Base-by-base conservation (phyloP, 2,329 filamentous ascomycete genomes). In the Trichophyton benhamiae region DNA sequence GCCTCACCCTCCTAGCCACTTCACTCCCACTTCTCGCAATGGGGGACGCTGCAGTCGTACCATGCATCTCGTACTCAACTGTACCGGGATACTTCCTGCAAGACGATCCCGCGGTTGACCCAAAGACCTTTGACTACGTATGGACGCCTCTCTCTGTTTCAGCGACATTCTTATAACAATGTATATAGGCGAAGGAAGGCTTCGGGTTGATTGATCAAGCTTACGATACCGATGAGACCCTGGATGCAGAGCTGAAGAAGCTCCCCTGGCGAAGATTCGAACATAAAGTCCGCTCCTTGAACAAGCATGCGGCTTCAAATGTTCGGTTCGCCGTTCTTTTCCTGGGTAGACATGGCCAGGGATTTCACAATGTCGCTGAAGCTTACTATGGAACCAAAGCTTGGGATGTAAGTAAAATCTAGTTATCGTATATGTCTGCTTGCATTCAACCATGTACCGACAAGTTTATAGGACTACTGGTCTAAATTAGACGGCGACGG, bases 331-430 rank as follows among this genome's bases (percentile, higher is more conserved):
- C 80, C 59, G 72, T 86, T 0, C 72, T 86, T 42, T 83, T 81
- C 67, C 72, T 84, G 42, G 83, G 80, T 48, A 78, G 83, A 30
- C 83, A 86, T 67, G 83, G 83, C 22, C 78, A 86, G 69, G 83
- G 83, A 3, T 76, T 76, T 63, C 82, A 86, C 71, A 86, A 86
- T 67, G 82, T 82, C 11, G 83, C 82, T 0, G 80, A 86, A 67
- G 68, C 71, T 1, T 79, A 75, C 63, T 85, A 84, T 64, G 83
- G 83, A 33, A 84, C 80, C 0, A 75, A 78, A 13, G 76, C 77
- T 1, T 86, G 83, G 83, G 81, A 86, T 71, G 80, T 81, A 72
- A n/a, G n/a, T n/a, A n/a, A n/a, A n/a, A n/a, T n/a, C n/a, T n/a
- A n/a, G n/a, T n/a, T n/a, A n/a, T n/a, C 58, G 75, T 72, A 27